Evolutionary conservation across 257 asterid species (phyloP).

Genomic region (Lycium barbarum): DNA sequence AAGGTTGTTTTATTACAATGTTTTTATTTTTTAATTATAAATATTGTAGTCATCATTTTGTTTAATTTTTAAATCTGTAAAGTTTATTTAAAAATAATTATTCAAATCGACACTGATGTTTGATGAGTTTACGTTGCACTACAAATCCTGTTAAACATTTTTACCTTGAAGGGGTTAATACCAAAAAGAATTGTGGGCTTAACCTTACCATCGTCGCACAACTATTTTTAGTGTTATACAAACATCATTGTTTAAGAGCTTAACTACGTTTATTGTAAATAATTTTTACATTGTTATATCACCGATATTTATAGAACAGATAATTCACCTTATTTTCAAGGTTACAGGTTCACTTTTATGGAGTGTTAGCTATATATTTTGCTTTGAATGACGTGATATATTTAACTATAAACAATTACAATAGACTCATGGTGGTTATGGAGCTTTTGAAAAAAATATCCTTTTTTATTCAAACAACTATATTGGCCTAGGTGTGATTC

Average conservation of each 20-base stretch:
- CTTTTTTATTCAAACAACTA: too few relatives aligned
- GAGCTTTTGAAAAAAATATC: too few relatives aligned
- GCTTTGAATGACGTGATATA: too few relatives aligned
- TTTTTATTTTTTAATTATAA: neutral
- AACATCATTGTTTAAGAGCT: neutral
- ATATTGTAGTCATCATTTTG: neutral
- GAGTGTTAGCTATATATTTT: too few relatives aligned
- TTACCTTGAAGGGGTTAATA: neutral
- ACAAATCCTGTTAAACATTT: neutral
- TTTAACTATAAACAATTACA: too few relatives aligned
- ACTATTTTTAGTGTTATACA: neutral
- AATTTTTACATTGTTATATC: neutral
- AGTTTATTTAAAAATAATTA: neutral
- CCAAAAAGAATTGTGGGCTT: too few relatives aligned
- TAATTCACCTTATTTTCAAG: neutral
- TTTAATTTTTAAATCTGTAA: neutral
- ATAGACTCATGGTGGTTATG: too few relatives aligned
- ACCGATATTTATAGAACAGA: neutral
- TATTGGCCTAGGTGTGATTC: too few relatives aligned
- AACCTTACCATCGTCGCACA: neutral
- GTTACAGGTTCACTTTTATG: too few relatives aligned
- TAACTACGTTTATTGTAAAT: neutral
- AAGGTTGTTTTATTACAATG: neutral
- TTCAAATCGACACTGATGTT: neutral
- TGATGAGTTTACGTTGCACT: neutral